phyloP scores from a whole-genome alignment of 2,329 filamentous ascomycete genomes.

The Fonsecaea pugnacius region DNA sequence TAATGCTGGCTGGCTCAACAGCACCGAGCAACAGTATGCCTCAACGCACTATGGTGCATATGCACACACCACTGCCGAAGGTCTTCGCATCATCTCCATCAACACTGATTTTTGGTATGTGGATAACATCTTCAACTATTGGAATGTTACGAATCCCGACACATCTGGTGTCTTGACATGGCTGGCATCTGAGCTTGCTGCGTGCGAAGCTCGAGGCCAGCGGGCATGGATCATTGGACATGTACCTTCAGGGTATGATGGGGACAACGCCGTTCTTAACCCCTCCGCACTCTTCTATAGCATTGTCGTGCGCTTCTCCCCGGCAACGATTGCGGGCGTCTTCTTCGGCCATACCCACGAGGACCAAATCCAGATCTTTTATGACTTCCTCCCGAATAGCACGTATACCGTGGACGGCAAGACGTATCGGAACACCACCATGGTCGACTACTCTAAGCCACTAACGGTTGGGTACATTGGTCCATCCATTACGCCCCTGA shows the following conservation, averaged over 20 bases:
- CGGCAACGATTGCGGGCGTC: constrained; percentile 5
- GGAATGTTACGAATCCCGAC: constrained; percentile 10
- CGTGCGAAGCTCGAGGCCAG: constrained; percentile 2
- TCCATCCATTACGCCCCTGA: constrained; percentile 6
- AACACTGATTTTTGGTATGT: constrained; percentile 12
- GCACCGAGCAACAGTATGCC: constrained; percentile 1
- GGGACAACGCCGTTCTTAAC: constrained; percentile 1
- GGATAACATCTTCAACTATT: constrained; percentile 11
- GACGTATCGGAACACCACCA: constrained; percentile 7
- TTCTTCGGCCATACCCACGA: constrained; percentile 15
- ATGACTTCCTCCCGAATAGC: constrained; percentile 12
- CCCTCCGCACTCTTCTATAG: constrained; percentile 2
- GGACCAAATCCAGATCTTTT: constrained; percentile 9
- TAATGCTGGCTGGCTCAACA: constrained; percentile 3
- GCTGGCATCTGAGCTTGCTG: not conserved
- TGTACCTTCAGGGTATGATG: constrained; percentile 7
- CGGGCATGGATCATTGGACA: constrained; percentile 9
- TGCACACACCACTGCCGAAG: constrained; percentile 4
- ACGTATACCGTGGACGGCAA: constrained; percentile 3
- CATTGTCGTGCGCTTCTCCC: constrained; percentile 7
- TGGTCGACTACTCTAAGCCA: constrained; percentile 10
- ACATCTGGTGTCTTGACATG: constrained; percentile 2
- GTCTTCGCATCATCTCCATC: constrained; percentile 9
- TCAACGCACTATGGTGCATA: constrained; percentile 12
- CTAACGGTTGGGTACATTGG: constrained; percentile 8